phyloP scores from a whole-genome alignment of 2,329 filamentous ascomycete species.

The Beauveria medogensis region DNA sequence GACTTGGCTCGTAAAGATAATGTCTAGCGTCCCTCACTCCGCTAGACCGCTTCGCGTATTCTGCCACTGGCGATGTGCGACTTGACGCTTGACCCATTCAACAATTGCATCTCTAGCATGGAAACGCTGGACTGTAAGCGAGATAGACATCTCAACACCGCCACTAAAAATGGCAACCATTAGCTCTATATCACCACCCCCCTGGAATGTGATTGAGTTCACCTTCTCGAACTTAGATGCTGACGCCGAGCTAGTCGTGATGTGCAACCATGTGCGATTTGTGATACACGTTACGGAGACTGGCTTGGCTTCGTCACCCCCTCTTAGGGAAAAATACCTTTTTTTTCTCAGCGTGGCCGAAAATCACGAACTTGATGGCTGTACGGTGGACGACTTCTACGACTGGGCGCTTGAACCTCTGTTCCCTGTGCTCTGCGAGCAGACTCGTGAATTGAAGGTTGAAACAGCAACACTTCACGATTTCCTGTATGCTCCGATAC shows the following conservation, averaged over 20 bases:
- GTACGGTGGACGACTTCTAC: neutral
- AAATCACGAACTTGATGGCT: neutral
- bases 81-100: too few species aligned
- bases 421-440: neutral
- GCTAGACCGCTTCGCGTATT: too few species aligned
- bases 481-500: neutral
- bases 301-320: neutral
- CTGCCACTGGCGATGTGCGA: too few species aligned
- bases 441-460: neutral
- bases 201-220: neutral
- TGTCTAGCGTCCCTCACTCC: too few species aligned
- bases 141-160: too few species aligned
- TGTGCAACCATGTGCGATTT: constrained; percentile 1
- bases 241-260: neutral
- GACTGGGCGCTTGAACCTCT: neutral
- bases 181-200: neutral
- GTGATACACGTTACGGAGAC: neutral
- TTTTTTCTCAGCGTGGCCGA: neutral
- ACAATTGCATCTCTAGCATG: too few species aligned
- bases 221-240: neutral
- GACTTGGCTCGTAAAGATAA: too few species aligned
- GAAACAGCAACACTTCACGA: neutral
- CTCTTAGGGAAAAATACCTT: neutral
- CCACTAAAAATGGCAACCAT: neutral
- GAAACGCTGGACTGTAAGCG: neutral